Conservation (phyloP, 164 flowering plant species). For the Houttuynia cordata region DNA sequence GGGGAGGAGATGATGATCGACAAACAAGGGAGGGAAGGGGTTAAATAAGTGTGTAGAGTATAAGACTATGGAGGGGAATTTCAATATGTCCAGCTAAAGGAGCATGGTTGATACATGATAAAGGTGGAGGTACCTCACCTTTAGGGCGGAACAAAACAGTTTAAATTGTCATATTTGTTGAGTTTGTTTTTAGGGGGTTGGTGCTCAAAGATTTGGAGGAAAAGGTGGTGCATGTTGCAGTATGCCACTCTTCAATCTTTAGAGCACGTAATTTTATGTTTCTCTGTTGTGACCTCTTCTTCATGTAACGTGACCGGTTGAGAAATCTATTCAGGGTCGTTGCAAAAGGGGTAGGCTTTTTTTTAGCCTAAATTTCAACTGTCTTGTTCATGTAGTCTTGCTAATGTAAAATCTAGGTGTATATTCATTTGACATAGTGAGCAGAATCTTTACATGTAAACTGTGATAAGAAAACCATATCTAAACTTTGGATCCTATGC, state of each 20-base stretch:
- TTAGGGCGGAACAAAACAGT: background rate
- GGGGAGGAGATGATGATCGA: slow-evolving; percentile 10
- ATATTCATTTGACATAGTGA: no score
- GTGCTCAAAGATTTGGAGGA: background rate
- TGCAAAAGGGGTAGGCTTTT: no score
- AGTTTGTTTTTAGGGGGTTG: background rate
- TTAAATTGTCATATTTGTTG: background rate
- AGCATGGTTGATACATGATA: slow-evolving; percentile 20
- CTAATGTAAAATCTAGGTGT: no score
- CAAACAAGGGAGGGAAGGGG: slow-evolving; percentile 8
- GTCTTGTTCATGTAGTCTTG: no score
- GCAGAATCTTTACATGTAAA: no score
- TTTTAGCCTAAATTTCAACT: no score
- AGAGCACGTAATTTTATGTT: background rate
- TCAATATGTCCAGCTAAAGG: slow-evolving; percentile 15
- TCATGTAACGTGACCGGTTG: no score
- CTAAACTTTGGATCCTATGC: no score
- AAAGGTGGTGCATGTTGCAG: background rate
- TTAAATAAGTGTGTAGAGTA: slow-evolving; percentile 9
- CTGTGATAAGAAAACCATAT: no score
- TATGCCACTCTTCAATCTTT: background rate
- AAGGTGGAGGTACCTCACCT: slow-evolving; percentile 1
- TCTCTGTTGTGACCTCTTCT: no score
- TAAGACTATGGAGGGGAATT: slow-evolving; percentile 10
- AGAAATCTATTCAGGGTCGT: no score